Base-by-base conservation (phyloP, 306 rosid genomes). In the Bauhinia variegata region DNA sequence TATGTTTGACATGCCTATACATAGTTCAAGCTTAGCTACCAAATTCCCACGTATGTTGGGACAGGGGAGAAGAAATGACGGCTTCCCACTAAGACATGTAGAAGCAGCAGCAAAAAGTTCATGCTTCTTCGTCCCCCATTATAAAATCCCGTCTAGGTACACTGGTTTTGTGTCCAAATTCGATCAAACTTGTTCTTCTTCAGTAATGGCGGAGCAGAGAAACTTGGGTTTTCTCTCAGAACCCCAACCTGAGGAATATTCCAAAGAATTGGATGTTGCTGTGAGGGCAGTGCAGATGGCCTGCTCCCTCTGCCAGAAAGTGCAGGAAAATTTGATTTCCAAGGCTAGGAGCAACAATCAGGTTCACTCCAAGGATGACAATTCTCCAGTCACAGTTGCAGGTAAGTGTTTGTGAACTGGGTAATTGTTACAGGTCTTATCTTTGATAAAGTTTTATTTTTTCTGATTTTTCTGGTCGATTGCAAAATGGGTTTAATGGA, bases 271-370 rank as follows among this genome's bases (percentile, higher is more conserved):
- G 76, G 85, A 88, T 51, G 76, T 89, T 67, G 96, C 88, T 43
- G 97, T 93, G 6, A 76, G 84, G 80, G 97, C 99, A 18, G 97
- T 93, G 60, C 98, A 93, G 68, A 84, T 93, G 95, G 98, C 96
- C 5, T 89, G 91, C 54, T 80, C 86, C 37, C 88, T 90, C 63
- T 90, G 97, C 78, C 89, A 85, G 84, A 80, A 79, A 77, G 86
- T 90, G 39, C 99, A 93, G 39, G 81, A 79, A 5, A 59, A 61
- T 73, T 73, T 88, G 72, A 83, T 90, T 75, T 78, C 81, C 16
- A 76, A 65, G 71, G 72, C 82, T 12, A 76, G 49, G 60, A 72
- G 32, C 64, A 75, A 82, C 72, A 62, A 48, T 48, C 88, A 72
- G 23, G 81, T 90, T 13, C 87, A 80, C 4, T 80, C 95, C 77